Percentiles rank a stretch among this genome's conserved stretches.
phyloP scores from a whole-genome alignment of 306 rosid genomes.

The Elaeagnus macrophylla region DNA sequence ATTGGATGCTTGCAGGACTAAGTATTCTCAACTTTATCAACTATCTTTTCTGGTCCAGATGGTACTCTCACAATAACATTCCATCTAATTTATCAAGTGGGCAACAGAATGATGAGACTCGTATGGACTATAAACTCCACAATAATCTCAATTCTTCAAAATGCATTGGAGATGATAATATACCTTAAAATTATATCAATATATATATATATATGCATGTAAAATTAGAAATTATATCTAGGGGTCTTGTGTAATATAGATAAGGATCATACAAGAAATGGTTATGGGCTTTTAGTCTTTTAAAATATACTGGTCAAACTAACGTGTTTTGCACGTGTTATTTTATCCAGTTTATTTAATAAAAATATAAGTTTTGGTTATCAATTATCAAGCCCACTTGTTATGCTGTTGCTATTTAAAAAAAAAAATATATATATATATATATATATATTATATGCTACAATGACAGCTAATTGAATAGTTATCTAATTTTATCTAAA shows the following conservation, averaged over 20 bases:
- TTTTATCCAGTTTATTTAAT: too few relatives aligned
- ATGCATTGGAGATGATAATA: constrained; percentile 19
- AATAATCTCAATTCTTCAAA: constrained; percentile 15
- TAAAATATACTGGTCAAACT: too few relatives aligned
- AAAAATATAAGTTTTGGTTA: too few relatives aligned
- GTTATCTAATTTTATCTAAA: too few relatives aligned
- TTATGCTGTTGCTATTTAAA: too few relatives aligned
- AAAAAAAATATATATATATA: too few relatives aligned
- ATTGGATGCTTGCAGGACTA: constrained; percentile 60
- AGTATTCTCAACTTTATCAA: constrained; percentile 76
- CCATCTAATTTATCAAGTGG: constrained; percentile 29
- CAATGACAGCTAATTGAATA: too few relatives aligned
- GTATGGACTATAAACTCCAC: background rate
- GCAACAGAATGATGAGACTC: constrained; percentile 8
- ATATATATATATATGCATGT: background rate
- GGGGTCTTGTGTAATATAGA: background rate
- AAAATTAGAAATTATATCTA: background rate
- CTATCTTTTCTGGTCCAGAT: constrained; percentile 70
- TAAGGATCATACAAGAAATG: background rate
- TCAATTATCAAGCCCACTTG: too few relatives aligned
- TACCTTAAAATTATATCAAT: constrained; percentile 15
- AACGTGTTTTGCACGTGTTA: too few relatives aligned
- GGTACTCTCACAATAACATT: constrained; percentile 33
- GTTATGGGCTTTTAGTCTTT: constrained; percentile 1
- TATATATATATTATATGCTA: too few relatives aligned